Conservation (phyloP, 1,284 basidiomycete species). For the Schizophyllum commune region DNA sequence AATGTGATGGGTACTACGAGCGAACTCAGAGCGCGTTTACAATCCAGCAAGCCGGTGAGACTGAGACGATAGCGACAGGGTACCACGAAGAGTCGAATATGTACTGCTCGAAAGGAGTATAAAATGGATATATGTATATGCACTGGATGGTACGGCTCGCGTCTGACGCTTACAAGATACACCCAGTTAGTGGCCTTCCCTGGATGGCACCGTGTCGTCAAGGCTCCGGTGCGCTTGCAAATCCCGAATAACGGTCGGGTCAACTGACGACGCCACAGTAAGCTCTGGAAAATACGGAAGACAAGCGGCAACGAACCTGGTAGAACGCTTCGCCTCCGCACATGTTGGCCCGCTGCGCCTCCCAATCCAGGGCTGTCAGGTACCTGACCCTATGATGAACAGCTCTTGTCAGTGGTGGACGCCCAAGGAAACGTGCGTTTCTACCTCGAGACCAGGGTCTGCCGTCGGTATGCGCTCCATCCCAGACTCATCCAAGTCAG, state of each 20-base stretch:
- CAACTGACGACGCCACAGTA: constrained; percentile 41
- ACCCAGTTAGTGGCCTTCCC: constrained; percentile 1
- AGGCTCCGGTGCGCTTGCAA: constrained; percentile 81
- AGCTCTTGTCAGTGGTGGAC: neutral
- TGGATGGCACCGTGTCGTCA: constrained; percentile 42
- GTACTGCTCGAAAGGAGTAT: neutral
- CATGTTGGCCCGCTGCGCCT: constrained; percentile 49
- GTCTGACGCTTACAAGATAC: neutral
- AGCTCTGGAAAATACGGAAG: constrained; percentile 8
- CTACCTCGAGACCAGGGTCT: constrained; percentile 80
- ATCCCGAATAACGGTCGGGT: constrained; percentile 82
- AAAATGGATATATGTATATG: neutral
- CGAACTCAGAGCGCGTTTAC: neutral
- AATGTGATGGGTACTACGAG: neutral
- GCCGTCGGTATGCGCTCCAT: constrained; percentile 86
- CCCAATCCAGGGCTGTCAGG: constrained; percentile 38
- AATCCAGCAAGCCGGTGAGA: neutral
- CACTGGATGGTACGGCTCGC: neutral
- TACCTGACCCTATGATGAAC: constrained; percentile 38
- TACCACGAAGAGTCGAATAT: neutral
- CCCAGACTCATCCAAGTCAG: constrained; percentile 74
- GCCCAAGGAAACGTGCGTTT: constrained; percentile 25
- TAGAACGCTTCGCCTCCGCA: constrained; percentile 78
- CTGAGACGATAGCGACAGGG: neutral
- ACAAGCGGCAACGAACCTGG: constrained; percentile 49